phyloP scores from a whole-genome alignment of 2,329 filamentous ascomycete species.

The Penicillium expansum region DNA sequence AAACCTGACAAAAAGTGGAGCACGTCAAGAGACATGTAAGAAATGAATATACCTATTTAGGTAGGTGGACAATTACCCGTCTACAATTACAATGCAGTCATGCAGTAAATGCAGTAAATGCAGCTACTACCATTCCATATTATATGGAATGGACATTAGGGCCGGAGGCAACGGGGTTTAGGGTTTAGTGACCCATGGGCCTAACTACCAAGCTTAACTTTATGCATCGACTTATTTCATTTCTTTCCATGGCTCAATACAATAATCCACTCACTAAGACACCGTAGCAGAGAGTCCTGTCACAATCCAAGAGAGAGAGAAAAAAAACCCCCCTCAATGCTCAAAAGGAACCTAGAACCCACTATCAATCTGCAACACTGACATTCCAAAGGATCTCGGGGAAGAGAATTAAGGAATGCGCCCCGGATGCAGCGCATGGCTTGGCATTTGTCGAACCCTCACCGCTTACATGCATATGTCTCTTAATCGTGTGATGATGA shows the following conservation, averaged over 20 bases:
- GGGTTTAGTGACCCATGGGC: neutral
- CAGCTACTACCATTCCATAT: slow-evolving; percentile 3
- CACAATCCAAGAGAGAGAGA: neutral
- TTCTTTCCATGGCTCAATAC: neutral
- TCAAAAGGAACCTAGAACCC: neutral
- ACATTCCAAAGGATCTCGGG: slow-evolving; percentile 8
- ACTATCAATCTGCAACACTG: slow-evolving; percentile 2
- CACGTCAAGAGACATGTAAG: slow-evolving; percentile 6
- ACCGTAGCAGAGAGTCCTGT: neutral
- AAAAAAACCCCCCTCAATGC: neutral
- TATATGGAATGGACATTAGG: neutral
- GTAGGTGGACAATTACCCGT: neutral
- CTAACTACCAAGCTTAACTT: neutral
- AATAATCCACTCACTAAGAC: too few relatives aligned
- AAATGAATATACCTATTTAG: neutral
- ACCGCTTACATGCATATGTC: slow-evolving; percentile 1
- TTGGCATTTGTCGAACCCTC: slow-evolving; percentile 8
- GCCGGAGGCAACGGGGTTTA: neutral
- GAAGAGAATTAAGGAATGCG: slow-evolving; percentile 1
- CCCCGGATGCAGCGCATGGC: slow-evolving; percentile 6
- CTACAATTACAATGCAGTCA: neutral
- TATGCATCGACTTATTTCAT: neutral
- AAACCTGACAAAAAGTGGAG: slow-evolving; percentile 6
- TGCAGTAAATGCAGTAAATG: neutral
- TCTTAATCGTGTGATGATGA: neutral